Percentiles rank a stretch among this genome's conserved stretches.
phyloP scores from a whole-genome alignment of 1,284 basidiomycete genomes.

The Tranzscheliella williamsii region DNA sequence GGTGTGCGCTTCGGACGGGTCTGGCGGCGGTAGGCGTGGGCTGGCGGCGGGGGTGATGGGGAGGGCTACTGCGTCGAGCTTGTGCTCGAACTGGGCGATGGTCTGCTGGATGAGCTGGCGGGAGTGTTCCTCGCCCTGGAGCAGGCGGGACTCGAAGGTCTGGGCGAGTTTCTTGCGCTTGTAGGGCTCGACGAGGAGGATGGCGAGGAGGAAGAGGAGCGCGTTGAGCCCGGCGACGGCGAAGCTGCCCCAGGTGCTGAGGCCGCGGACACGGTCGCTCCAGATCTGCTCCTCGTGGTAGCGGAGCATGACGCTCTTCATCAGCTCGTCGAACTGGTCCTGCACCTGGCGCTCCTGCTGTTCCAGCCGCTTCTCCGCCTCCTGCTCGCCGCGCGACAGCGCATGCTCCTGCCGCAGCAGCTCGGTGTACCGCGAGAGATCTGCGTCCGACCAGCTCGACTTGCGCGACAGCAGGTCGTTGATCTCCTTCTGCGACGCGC shows the following conservation, averaged over 20 bases:
- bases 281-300: conserved; percentile 60
- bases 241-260: conserved; percentile 51
- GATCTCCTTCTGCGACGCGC: conserved; percentile 40
- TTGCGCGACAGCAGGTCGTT: conserved; percentile 56
- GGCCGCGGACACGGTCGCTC: conserved; percentile 51
- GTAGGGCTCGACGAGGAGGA: conserved; percentile 58
- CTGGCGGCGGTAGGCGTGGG: no score
- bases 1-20: no score
- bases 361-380: conserved; percentile 43
- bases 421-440: conserved; percentile 49
- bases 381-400: conserved; percentile 29
- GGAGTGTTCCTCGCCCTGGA: conserved; percentile 42
- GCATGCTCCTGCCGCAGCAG: conserved; percentile 52
- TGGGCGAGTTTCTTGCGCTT: conserved; percentile 56
- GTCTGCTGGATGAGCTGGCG: conserved; percentile 26
- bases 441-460: conserved; percentile 44
- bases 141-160: conserved; percentile 51
- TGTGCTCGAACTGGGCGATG: conserved; percentile 29
- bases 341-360: conserved; percentile 38
- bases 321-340: conserved; percentile 49
- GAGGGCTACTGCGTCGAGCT: no score
- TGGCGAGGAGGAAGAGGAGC: conserved; percentile 52
- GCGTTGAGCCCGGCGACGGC: conserved; percentile 53
- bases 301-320: conserved; percentile 49
- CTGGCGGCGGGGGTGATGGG: no score